These are phyloP conservation scores for Emericellopsis terricola DNA, from an alignment of 495 filamentous ascomycete genomes.

Conservation along the genomic window DNA sequence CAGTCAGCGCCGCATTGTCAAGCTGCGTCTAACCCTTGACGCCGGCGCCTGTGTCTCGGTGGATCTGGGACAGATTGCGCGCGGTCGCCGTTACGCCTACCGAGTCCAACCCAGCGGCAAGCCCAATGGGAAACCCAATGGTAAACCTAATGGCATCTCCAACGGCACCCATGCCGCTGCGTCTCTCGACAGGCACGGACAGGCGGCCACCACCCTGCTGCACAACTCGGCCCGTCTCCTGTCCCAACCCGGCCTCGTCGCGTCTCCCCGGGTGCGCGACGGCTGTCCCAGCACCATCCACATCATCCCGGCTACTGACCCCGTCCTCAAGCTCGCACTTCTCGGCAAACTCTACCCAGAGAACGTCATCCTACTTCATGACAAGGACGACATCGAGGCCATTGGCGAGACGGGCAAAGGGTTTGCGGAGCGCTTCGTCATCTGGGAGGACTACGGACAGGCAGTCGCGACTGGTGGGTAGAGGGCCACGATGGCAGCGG, in stretches of 20 bases:
- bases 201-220: neutral
- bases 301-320: neutral
- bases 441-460: no score
- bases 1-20: neutral
- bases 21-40: no score
- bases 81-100: no score
- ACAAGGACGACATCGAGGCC: neutral
- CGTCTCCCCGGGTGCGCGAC: neutral
- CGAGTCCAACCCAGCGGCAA: no score
- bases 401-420: neutral
- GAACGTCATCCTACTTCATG: neutral
- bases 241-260: neutral
- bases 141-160: no score
- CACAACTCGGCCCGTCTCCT: neutral
- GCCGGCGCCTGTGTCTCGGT: no score
- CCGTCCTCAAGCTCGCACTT: slow-evolving; percentile 1
- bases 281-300: neutral
- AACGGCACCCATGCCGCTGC: no score
- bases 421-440: neutral
- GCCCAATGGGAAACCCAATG: no score
- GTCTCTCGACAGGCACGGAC: no score
- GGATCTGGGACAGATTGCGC: no score
- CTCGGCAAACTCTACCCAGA: neutral
- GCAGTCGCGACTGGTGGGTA: no score
- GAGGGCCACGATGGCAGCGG: no score